Evolutionary conservation across 108 stramenopile species (phyloP), one percentile per base, ranked within the genome.

Genomic region (Fragilaria crotonensis): DNA sequence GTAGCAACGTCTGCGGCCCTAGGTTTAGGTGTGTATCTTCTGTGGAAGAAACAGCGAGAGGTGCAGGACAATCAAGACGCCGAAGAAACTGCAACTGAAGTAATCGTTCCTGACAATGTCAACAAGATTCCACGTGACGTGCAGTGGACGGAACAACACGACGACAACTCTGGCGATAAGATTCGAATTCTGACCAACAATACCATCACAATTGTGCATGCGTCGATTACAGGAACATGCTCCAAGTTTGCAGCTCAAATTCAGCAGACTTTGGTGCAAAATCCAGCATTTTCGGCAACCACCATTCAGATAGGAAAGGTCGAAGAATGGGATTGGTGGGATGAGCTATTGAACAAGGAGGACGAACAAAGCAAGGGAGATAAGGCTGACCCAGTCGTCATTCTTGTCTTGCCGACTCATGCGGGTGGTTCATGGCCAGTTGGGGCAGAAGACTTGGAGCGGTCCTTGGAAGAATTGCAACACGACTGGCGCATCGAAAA

Each of bases 261-360:
- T 51, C 45, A 55, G 45, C 57, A 54, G 25, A 51, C 19, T 25
- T 71, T 49, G 19, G 5, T 5, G 28, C 19, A 25, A 46, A 22
- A 25, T 36, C 36, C 14, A 41, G 14, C 14, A 41, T 45, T 14
- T 26, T 27, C 41, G 25, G n/a, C 5, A 0, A 55, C 32, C 44
- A 60, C 23, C 22, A 63, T 86, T 20, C 81, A 79, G 61, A 51
- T 81, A 47, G 75, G 70, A 22, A 41, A 57, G 9, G 51, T 80
- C 26, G 75, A 76, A 45, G 73, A 79, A 55, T 68, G 82, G 65
- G 92, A 93, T 70, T 93, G 92, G 92, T 93, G 88, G 88, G 92
- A 93, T 67, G 85, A 93, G 54, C 45, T 93, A n/a, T 46, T 90
- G 23, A 93, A 93, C 64, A 55, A 76, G 46, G 83, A 90, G 33